Evolutionary conservation across 1,284 basidiomycete genomes (phyloP), one percentile per base, ranked within the genome.

Genomic region (Malassezia furfur): DNA sequence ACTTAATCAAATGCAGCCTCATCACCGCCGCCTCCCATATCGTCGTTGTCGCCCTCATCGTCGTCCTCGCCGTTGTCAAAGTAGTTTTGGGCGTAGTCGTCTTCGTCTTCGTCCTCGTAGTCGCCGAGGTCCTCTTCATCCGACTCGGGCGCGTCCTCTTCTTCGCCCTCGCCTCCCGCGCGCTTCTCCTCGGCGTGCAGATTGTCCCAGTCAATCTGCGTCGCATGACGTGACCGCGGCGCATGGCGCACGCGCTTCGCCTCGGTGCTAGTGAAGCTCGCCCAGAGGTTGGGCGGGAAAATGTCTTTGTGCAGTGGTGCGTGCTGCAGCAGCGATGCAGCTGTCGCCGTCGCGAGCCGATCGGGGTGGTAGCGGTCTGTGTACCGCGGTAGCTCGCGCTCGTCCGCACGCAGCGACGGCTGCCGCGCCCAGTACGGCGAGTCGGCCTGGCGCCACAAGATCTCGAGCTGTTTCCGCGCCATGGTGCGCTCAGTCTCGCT

Each of bases 61-160:
- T 68, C 69, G 31, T 68, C 70, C 54, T 73, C 70, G 32, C 70
- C 70, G 34, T 73, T 73, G 57, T 73, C 70, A 47, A 73, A 73
- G 68, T 73, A 73, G 52, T 72, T 68, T 34, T 70, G 63, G 6
- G 59, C 68, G 48, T 73, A 73, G 47, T 71, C 71, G 56, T 73
- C 71, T 35, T 73, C 71, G 30, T 66, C 71, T 36, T 73, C 68
- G 53, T 73, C 69, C 53, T 73, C 71, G 52, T 73, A 70, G 36
- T 73, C 62, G 50, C 65, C 67, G 10, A 65, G 52, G 32, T 72
- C 65, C 32, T 70, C 71, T n/a, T 62, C 61, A 10, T 69, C 68
- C 25, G 62, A 61, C n/a, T 65, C 63, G 8, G 54, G 56, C 17
- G 65, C 62, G 28, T 58, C 59, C 15, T 64, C 41, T 25, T 70